Evolutionary conservation across 2,329 filamentous ascomycete species (phyloP).

Genomic region (Beauveria scarabaeidicola): DNA sequence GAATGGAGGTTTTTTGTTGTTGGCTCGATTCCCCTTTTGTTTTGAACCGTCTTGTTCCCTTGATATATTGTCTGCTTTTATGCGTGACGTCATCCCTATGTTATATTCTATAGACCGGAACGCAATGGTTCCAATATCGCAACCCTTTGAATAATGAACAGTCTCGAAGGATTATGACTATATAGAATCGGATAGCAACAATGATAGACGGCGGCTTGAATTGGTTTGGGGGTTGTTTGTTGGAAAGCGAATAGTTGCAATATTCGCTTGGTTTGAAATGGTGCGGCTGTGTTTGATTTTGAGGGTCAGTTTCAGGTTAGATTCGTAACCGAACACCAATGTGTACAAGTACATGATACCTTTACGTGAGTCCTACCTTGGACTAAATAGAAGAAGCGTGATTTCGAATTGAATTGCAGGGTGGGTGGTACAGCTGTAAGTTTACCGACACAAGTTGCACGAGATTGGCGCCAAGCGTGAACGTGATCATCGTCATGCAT

Average conservation of each 20-base stretch:
- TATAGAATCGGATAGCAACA: neutral
- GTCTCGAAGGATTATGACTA: neutral
- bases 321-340: too few species aligned
- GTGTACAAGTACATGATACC: too few species aligned
- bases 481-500: constrained; percentile 2
- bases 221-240: neutral
- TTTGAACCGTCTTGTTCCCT: neutral
- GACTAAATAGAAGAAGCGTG: too few species aligned
- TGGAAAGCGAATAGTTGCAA: neutral
- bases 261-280: neutral
- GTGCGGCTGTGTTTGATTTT: too few species aligned
- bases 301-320: too few species aligned
- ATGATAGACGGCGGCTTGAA: neutral
- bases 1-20: neutral
- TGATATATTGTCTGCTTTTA: neutral
- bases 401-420: too few species aligned
- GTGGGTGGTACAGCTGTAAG: too few species aligned
- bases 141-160: neutral
- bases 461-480: neutral
- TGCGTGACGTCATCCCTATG: neutral
- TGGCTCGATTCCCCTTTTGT: neutral
- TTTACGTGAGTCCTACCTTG: too few species aligned
- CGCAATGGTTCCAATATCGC: neutral
- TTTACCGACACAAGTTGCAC: neutral
- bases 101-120: neutral